Base-by-base conservation (phyloP, 805 yeast species). In the Saccharomycopsis sp. region DNA sequence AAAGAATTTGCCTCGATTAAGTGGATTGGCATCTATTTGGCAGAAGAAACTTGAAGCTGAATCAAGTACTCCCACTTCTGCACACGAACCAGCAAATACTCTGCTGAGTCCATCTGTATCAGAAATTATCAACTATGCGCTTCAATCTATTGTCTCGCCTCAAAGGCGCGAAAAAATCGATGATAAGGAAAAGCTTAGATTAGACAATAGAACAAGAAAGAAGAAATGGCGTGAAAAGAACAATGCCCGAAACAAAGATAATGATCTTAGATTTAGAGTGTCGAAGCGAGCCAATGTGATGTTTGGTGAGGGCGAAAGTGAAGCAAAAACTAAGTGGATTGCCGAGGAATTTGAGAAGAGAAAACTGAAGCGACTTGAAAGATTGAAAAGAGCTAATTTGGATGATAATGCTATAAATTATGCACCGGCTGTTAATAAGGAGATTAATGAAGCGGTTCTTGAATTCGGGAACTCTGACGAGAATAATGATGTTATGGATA, bases 201-300 rank as follows among this genome's bases (percentile, higher is more conserved):
- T 72, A 21, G 89, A 79, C 39, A 86, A 86, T 56, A 67, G 95
- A 39, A 85, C 79, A 43, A 67, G 95, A 17, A 86, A 86, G 64
- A 80, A 83, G 63, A 74, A 75, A 53, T 86, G 95, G 95, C 70
- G 95, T 56, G 89, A 79, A 52, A 79, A 76, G 22, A 87, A 90
- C 57, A 73, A 75, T 6, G 81, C 81, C 48, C 71, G 93, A 52
- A 89, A 89, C 61, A 81, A 85, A 64, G 96, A 88, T 59, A 82
- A 86, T 55, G 97, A 90, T 58, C 66, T 90, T 44, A 71, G 95
- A 42, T 77, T 85, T 0, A 68, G 97, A 44, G 80, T 90, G 17
- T 71, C 75, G 51, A 81, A 81, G 52, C 68, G 93, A 33, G 96
- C 97, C 0, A 67, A 65, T 31, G 64, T 62, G 16, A 63, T 81